These are phyloP conservation scores for Fusarium sp. DNA, from an alignment of 2,329 filamentous ascomycete species.

Conservation along the genomic window DNA sequence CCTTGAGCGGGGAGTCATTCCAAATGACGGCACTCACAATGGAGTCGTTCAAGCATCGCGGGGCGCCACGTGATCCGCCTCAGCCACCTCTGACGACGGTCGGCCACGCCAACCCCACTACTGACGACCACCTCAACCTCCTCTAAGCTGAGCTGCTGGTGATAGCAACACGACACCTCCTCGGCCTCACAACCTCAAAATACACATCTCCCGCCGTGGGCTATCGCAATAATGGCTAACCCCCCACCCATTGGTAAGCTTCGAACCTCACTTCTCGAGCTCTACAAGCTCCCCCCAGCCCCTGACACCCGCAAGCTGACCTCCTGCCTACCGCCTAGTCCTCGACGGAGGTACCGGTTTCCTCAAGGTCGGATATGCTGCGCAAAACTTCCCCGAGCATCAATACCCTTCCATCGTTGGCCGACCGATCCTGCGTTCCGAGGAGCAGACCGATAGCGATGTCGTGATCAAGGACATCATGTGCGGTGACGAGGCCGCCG, in stretches of 20 bases:
- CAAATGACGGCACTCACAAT: constrained; percentile 14
- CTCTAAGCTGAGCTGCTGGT: constrained; percentile 49
- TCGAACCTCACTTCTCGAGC: constrained; percentile 30
- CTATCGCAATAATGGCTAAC: constrained; percentile 63
- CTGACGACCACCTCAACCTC: constrained; percentile 52
- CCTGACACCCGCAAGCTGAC: constrained; percentile 46
- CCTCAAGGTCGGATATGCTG: constrained; percentile 99
- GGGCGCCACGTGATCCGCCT: constrained; percentile 57
- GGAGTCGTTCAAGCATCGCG: constrained; percentile 26
- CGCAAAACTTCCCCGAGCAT: constrained; percentile 99
- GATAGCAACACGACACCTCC: constrained; percentile 45
- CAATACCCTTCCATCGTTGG: constrained; percentile 99
- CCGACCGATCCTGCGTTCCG: constrained; percentile 95
- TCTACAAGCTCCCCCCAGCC: constrained; percentile 25
- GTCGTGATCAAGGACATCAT: constrained; percentile 96
- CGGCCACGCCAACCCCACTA: constrained; percentile 55
- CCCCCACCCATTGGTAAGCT: constrained; percentile 69
- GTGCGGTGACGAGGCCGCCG: constrained; percentile 98
- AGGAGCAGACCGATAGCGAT: constrained; percentile 79
- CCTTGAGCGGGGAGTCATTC: constrained; percentile 23
- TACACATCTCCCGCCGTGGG: constrained; percentile 29
- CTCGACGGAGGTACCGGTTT: constrained; percentile 99
- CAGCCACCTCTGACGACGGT: constrained; percentile 57
- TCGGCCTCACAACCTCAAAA: constrained; percentile 36
- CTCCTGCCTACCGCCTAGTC: constrained; percentile 68